Evolutionary conservation across 352 stramenopile species (phyloP).

Genomic region (Pythium rhizo-oryzae): DNA sequence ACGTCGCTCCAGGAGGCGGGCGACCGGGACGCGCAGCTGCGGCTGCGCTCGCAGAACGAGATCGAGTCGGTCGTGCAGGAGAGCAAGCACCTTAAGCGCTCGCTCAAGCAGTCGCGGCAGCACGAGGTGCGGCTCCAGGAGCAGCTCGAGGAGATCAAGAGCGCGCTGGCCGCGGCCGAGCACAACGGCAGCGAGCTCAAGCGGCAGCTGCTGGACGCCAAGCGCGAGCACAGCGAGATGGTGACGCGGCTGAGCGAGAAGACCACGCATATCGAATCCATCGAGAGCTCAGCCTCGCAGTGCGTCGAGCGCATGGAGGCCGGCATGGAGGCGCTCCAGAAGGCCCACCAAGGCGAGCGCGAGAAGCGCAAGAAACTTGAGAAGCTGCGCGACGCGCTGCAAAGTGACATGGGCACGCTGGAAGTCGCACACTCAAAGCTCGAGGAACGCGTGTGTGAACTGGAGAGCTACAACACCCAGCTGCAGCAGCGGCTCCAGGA

Average conservation of each 20-base stretch:
- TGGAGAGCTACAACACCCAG: conserved; percentile 39
- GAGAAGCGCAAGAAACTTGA: conserved; percentile 61
- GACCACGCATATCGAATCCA: conserved; percentile 36
- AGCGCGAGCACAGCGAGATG: conserved; percentile 39
- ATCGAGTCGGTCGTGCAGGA: conserved; percentile 40
- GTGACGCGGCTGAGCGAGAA: conserved; percentile 41
- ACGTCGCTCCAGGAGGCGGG: conserved; percentile 39
- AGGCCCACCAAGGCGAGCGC: conserved; percentile 40
- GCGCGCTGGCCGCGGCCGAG: conserved; percentile 43
- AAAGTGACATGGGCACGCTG: conserved; percentile 42
- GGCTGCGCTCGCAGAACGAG: conserved; percentile 39
- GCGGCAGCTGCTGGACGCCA: conserved; percentile 36
- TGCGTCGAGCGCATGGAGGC: conserved; percentile 51
- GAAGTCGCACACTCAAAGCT: conserved; percentile 35
- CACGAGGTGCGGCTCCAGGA: conserved; percentile 37
- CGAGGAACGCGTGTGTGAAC: conserved; percentile 36
- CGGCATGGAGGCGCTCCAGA: conserved; percentile 40
- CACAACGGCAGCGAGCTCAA: conserved; percentile 32
- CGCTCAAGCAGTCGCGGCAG: conserved; percentile 44
- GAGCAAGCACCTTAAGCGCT: conserved; percentile 53
- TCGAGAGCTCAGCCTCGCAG: conserved; percentile 50
- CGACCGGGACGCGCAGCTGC: conserved; percentile 37
- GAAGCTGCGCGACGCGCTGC: conserved; percentile 32
- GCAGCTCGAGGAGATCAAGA: conserved; percentile 44
- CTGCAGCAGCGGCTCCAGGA: conserved; percentile 55